Evolutionary conservation across 1,284 basidiomycete species (phyloP).

Genomic region (Sporisorium sorghi): DNA sequence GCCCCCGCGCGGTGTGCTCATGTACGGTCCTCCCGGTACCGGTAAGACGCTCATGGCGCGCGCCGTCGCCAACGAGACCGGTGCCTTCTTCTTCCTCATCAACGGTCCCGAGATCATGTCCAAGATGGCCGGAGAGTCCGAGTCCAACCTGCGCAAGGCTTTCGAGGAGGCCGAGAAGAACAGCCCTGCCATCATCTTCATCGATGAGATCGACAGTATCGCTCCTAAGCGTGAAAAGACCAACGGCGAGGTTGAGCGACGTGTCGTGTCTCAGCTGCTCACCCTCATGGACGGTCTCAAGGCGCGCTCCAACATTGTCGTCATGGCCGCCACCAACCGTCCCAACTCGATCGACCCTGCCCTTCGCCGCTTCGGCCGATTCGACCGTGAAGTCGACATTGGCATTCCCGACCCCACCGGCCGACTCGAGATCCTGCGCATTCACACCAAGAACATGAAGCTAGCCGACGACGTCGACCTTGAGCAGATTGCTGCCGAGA

Average conservation of each 20-base stretch:
- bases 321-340: conserved; percentile 98
- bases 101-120: conserved; percentile 99
- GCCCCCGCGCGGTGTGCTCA: conserved; percentile 79
- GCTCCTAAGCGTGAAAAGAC: conserved; percentile 99
- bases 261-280: conserved; percentile 96
- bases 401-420: conserved; percentile 98
- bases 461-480: conserved; percentile 96
- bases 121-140: conserved; percentile 98
- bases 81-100: conserved; percentile 99
- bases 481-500: conserved; percentile 96
- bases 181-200: conserved; percentile 99
- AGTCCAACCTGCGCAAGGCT: conserved; percentile 95
- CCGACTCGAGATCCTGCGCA: conserved; percentile 96
- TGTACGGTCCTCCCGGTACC: conserved; percentile 69
- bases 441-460: conserved; percentile 99
- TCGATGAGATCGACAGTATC: conserved; percentile 98
- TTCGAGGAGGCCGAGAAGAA: conserved; percentile 99
- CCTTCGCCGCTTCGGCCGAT: conserved; percentile 96
- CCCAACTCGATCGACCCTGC: conserved; percentile 99
- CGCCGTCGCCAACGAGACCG: conserved; percentile 98
- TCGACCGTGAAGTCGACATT: conserved; percentile 99
- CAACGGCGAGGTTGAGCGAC: conserved; percentile 98
- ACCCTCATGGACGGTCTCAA: conserved; percentile 99
- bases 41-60: conserved; percentile 83
- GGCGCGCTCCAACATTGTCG: conserved; percentile 97